These are phyloP conservation scores for Eucalyptus dawsonii DNA, from an alignment of 345 rosid genomes.

Conservation along the genomic window DNA sequence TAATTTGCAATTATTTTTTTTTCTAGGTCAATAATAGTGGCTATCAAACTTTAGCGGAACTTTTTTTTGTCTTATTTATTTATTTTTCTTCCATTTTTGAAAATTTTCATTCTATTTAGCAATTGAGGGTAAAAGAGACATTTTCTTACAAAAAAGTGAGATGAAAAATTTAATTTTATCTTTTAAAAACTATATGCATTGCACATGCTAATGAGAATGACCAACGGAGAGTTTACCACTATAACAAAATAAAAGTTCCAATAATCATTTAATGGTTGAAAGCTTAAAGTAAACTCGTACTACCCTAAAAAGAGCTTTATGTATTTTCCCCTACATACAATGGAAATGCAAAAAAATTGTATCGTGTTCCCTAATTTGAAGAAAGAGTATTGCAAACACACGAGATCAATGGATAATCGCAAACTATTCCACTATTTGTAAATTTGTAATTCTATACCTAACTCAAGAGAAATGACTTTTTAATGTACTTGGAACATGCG, in stretches of 20 bases:
- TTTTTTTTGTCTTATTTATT: neutral
- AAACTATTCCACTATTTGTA: no score
- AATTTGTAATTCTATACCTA: neutral
- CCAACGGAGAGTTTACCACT: accelerated
- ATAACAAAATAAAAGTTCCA: neutral
- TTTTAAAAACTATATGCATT: neutral
- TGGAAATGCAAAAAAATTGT: neutral
- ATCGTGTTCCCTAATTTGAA: neutral
- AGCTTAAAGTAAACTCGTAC: neutral
- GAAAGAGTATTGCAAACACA: neutral
- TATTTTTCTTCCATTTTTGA: neutral
- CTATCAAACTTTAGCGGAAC: neutral
- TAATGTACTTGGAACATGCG: neutral
- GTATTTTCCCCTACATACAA: neutral
- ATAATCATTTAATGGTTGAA: neutral
- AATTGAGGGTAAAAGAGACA: neutral
- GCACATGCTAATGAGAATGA: neutral
- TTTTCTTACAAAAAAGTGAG: neutral
- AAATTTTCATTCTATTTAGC: no score
- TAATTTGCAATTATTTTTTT: neutral
- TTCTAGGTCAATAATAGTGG: neutral
- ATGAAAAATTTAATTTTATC: neutral
- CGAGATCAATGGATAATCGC: no score
- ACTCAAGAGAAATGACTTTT: neutral
- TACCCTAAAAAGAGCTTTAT: neutral